Conservation (phyloP, 257 asterid species). For the Lycium barbarum region DNA sequence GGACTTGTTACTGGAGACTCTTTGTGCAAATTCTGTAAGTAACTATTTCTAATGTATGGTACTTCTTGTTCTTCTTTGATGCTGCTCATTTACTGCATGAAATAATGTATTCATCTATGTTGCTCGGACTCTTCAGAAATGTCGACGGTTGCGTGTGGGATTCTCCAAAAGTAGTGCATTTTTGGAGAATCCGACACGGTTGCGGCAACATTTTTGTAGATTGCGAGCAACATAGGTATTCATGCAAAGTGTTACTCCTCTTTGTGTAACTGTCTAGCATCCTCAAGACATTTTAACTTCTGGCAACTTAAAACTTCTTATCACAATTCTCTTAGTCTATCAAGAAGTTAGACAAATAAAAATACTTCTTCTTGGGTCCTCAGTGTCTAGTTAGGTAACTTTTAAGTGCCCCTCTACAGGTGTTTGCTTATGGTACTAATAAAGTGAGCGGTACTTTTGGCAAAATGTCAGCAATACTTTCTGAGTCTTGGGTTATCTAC, state of each 20-base stretch:
- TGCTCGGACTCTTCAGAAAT: too few species aligned
- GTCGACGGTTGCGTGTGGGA: too few species aligned
- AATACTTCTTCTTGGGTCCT: background rate
- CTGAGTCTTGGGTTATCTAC: background rate
- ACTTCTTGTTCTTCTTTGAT: background rate
- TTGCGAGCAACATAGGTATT: background rate
- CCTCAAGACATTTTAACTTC: background rate
- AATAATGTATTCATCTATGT: background rate
- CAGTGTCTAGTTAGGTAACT: conserved; percentile 7
- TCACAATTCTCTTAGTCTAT: background rate
- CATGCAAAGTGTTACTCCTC: conserved; percentile 20
- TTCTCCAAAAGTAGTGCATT: too few species aligned
- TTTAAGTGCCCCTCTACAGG: background rate
- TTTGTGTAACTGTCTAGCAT: background rate
- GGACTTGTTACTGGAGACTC: conserved; percentile 77
- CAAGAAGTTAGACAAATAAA: conserved; percentile 8
- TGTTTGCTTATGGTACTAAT: background rate
- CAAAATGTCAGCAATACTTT: conserved; percentile 7
- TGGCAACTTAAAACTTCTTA: background rate
- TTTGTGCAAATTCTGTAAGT: conserved; percentile 79
- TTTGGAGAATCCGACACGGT: too few species aligned
- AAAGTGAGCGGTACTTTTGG: background rate
- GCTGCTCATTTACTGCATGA: conserved; percentile 7
- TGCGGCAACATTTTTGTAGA: too few species aligned
- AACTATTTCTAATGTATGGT: conserved; percentile 18